These are phyloP conservation scores for Allium cepa DNA, from an alignment of 106 monocot species.

Conservation along the genomic window DNA sequence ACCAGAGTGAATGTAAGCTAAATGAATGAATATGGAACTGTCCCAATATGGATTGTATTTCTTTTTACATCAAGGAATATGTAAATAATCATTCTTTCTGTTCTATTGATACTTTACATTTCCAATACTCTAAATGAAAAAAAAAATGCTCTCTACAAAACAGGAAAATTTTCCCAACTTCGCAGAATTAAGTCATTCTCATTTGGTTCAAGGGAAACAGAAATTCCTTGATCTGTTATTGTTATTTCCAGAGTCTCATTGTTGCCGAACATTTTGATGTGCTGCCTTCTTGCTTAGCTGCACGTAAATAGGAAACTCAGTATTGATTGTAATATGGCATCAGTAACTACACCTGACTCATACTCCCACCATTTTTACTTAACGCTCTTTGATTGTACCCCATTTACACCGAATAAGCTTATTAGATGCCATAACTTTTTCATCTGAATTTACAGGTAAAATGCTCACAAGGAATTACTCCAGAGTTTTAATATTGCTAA, in stretches of 20 bases:
- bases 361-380: not conserved
- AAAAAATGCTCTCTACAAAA: not conserved
- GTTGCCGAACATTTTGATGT: conserved; percentile 74
- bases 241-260: conserved; percentile 24
- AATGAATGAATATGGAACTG: too few species aligned
- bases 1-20: too few species aligned
- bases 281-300: conserved; percentile 81
- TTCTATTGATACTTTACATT: conserved; percentile 1
- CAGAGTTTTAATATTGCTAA: too few species aligned
- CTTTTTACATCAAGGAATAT: not conserved
- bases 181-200: not conserved
- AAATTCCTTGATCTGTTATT: too few species aligned
- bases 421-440: too few species aligned
- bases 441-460: too few species aligned
- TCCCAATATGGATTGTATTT: not conserved
- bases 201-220: not conserved
- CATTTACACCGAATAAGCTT: too few species aligned
- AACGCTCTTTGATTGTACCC: too few species aligned
- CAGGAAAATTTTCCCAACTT: not conserved
- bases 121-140: not conserved
- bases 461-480: too few species aligned
- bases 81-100: not conserved
- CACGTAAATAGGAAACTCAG: not conserved
- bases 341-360: not conserved
- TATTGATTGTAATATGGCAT: not conserved